Conservation (phyloP, 2,329 filamentous ascomycete genomes). For the Parastagonospora nodorum region DNA sequence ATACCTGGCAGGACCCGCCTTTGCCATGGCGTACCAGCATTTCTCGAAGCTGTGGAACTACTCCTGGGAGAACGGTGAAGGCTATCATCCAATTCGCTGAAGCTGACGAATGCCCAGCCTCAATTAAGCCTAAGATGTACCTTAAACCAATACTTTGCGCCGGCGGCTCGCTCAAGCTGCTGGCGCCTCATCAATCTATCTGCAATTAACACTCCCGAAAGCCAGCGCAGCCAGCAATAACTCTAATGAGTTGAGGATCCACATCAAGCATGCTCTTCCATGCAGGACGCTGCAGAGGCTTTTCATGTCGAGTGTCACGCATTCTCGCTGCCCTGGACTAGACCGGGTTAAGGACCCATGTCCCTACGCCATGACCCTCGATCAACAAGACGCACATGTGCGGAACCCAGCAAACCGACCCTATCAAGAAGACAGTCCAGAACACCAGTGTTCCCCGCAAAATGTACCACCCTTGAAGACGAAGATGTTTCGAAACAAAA, state of each 20-base stretch:
- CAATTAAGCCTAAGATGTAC: constrained; percentile 44
- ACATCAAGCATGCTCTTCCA: constrained; percentile 24
- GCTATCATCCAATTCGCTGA: constrained; percentile 31
- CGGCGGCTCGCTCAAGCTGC: constrained; percentile 19
- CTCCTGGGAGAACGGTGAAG: constrained; percentile 26
- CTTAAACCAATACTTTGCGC: constrained; percentile 15
- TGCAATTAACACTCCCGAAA: constrained; percentile 17
- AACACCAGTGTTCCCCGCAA: constrained; percentile 25
- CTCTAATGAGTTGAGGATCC: constrained; percentile 37
- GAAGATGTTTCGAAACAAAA: constrained; percentile 1
- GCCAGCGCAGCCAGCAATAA: constrained; percentile 28
- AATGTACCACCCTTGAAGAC: constrained; percentile 7
- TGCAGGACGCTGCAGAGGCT: constrained; percentile 6
- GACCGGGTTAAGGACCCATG: constrained; percentile 1
- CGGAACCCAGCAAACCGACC: constrained; percentile 6
- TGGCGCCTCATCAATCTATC: constrained; percentile 23
- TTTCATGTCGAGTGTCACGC: constrained; percentile 11
- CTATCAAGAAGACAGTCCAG: constrained; percentile 8
- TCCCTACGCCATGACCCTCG: constrained; percentile 5
- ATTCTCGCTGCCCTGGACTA: constrained; percentile 5
- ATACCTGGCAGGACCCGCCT: constrained; percentile 8
- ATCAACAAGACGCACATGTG: constrained; percentile 10
- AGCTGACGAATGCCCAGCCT: constrained; percentile 21
- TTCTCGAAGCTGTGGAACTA: constrained; percentile 37
- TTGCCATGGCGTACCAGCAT: constrained; percentile 15